Base-by-base conservation (phyloP, 768 basidiomycete genomes). In the button mushroom (Agaricus bisporus) region DNA sequence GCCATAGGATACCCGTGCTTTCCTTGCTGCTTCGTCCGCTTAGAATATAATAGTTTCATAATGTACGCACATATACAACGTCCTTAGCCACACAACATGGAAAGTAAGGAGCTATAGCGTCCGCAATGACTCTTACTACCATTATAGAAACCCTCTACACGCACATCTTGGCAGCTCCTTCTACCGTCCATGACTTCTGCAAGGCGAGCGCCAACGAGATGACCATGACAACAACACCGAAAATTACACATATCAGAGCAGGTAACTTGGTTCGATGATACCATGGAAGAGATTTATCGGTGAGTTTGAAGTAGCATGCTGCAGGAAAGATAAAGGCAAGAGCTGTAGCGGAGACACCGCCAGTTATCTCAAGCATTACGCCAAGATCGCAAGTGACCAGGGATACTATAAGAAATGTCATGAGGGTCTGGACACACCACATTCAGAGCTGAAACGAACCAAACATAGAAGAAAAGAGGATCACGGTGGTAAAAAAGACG, bases 351-450 rank as follows among this genome's bases (percentile, higher is more conserved):
- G 91, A 91, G 10, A 91, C 79, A n/a, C 95, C 95, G n/a, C 97
- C 97, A 0, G 94, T 95, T 41, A 99, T 88, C 72, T 99, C 97
- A 37, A 99, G 85, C 72, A 95, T 97, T 42, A 98, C 87, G n/a
- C 97, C 97, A 12, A 99, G 79, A 67, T 99, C 95, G 65, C 94
- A 97, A 1, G 95, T 98, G 54, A 94, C 77, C 51, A 98, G 76
- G 4, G 95, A 83, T 55, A 97, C 94, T 95, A 64, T 46, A 36
- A 50, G n/a, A 42, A 25, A 12, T 49, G 46, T 41, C 29, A 35
- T 25, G 20, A 38, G 15, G 28, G 49, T 32, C 11, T 7, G 39
- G 46, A 22, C 28, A 35, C 22, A 17, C 15, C 10, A 11, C 26
- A 32, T 20, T 39, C 22, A 22, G 46, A 37, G n/a, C 35, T 15